phyloP scores from a whole-genome alignment of 805 yeast species.

The Wickerhamiella alocasiicola region DNA sequence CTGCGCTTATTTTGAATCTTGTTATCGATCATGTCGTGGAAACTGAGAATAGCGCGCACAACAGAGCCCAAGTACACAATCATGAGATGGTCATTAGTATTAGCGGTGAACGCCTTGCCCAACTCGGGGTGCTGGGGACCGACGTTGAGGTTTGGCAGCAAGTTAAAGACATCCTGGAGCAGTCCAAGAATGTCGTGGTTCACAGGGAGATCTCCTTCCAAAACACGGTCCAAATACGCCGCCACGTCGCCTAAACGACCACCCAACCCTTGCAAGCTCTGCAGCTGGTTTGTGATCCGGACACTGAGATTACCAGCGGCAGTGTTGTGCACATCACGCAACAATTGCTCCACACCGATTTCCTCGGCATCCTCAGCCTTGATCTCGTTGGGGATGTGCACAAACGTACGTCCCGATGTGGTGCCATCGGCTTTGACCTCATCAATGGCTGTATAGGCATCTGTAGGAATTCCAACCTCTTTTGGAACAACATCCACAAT shows the following conservation, averaged over 20 bases:
- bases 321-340: conserved; percentile 90
- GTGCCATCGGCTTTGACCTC: conserved; percentile 95
- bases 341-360: conserved; percentile 92
- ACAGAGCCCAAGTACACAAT: conserved; percentile 76
- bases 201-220: conserved; percentile 60
- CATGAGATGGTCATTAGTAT: conserved; percentile 95
- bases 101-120: conserved; percentile 71
- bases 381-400: conserved; percentile 82
- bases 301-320: conserved; percentile 89
- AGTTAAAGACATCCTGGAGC: conserved; percentile 86
- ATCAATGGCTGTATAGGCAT: conserved; percentile 85
- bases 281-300: conserved; percentile 76
- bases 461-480: conserved; percentile 85
- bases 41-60: conserved; percentile 89
- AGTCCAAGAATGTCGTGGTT: conserved; percentile 86
- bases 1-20: conserved; percentile 62
- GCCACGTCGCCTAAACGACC: conserved; percentile 69
- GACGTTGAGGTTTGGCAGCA: conserved; percentile 62
- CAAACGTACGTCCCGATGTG: conserved; percentile 80
- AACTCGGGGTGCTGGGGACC: conserved; percentile 29
- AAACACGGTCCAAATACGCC: conserved; percentile 61
- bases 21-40: conserved; percentile 93
- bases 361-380: conserved; percentile 99
- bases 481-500: conserved; percentile 85
- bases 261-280: conserved; percentile 75